A percentile compares a stretch with the other conserved stretches of the same genome.
These are phyloP conservation scores for Tetrapisispora fleetii DNA, from an alignment of 805 yeast species.

Conservation along the genomic window DNA sequence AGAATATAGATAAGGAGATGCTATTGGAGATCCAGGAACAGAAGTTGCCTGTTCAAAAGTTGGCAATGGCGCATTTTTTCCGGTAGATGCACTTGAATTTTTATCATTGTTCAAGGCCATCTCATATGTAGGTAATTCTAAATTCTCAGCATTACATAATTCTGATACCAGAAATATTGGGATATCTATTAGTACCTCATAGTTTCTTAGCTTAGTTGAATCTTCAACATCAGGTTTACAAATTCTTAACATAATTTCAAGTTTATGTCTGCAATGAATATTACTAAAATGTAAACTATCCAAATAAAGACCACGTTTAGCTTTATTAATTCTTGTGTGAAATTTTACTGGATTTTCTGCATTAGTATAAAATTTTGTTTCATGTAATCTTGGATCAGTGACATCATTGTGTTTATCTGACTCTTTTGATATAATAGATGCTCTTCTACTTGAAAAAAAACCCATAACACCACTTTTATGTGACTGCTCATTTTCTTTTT, in stretches of 20 bases:
- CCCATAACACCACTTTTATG: too few relatives aligned
- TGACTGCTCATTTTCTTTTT: conserved; percentile 5
- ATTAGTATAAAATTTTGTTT: conserved; percentile 12
- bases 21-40: conserved; percentile 38
- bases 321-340: conserved; percentile 15
- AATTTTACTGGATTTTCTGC: conserved; percentile 14
- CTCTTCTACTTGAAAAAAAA: not conserved
- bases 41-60: conserved; percentile 56
- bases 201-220: conserved; percentile 49
- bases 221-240: conserved; percentile 48
- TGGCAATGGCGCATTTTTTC: conserved; percentile 34
- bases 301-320: conserved; percentile 39
- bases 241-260: conserved; percentile 61
- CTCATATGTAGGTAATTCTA: conserved; percentile 31
- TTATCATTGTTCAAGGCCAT: conserved; percentile 12
- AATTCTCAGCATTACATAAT: conserved; percentile 29
- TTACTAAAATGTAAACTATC: conserved; percentile 52
- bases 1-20: conserved; percentile 15
- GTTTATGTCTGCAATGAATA: conserved; percentile 51
- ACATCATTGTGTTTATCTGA: not conserved
- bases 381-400: conserved; percentile 7
- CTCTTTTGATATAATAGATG: conserved; percentile 7
- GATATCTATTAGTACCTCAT: conserved; percentile 72
- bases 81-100: conserved; percentile 2
- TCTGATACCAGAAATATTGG: conserved; percentile 48